phyloP scores from a whole-genome alignment of 1,284 basidiomycete species.

The Ganoderma meredithae region DNA sequence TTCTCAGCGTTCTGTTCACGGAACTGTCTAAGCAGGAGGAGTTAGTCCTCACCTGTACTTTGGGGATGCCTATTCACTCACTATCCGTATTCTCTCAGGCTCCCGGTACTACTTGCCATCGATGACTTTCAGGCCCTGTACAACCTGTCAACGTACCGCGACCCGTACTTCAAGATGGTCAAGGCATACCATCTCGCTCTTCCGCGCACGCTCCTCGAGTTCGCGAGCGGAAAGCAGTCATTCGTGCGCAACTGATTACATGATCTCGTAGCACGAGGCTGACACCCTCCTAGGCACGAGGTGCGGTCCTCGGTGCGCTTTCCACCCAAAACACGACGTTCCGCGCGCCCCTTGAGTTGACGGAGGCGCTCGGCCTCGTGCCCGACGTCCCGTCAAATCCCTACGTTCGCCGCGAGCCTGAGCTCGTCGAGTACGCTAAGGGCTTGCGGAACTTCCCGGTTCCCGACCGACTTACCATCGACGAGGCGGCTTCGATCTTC shows the following conservation, averaged over 20 bases:
- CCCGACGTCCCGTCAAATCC: slow-evolving; percentile 50
- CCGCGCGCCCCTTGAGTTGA: slow-evolving; percentile 63
- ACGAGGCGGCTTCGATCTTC: slow-evolving; percentile 73
- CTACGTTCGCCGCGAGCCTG: slow-evolving; percentile 56
- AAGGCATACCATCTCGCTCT: slow-evolving; percentile 85
- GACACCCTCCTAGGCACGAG: slow-evolving; percentile 54
- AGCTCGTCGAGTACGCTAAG: slow-evolving; percentile 56
- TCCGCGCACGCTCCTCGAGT: slow-evolving; percentile 83
- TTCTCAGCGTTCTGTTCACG: slow-evolving; percentile 72
- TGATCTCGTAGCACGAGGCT: slow-evolving; percentile 11
- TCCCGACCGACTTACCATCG: slow-evolving; percentile 61
- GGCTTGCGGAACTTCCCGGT: slow-evolving; percentile 64
- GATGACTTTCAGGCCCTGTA: slow-evolving; percentile 91
- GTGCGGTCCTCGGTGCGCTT: slow-evolving; percentile 73
- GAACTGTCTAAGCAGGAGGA: slow-evolving; percentile 73
- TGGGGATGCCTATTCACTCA: neutral
- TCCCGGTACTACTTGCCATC: slow-evolving; percentile 84
- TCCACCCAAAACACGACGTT: slow-evolving; percentile 62
- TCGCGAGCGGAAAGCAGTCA: slow-evolving; percentile 68
- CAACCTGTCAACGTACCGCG: slow-evolving; percentile 71
- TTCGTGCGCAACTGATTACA: slow-evolving; percentile 55
- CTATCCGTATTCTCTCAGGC: slow-evolving; percentile 41
- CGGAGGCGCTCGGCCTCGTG: slow-evolving; percentile 57
- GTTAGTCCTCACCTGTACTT: slow-evolving; percentile 38
- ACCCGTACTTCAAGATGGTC: slow-evolving; percentile 78